A percentile compares a stretch with the other conserved stretches of the same genome.
phyloP scores from a whole-genome alignment of 1,284 basidiomycete species.

The Heterobasidion annosum region DNA sequence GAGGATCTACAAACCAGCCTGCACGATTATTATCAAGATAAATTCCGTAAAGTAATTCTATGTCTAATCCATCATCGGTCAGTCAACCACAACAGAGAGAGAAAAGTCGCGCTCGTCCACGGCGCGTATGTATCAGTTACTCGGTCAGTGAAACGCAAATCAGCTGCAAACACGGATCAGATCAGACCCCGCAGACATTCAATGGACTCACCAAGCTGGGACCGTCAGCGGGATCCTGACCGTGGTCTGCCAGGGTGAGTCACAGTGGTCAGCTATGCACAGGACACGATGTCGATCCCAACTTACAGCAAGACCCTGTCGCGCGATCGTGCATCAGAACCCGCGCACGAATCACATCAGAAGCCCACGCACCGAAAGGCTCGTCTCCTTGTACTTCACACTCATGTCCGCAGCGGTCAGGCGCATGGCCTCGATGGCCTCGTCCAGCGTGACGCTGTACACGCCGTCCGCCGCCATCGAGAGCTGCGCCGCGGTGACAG shows the following conservation, averaged over 20 bases:
- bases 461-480: slow-evolving; percentile 87
- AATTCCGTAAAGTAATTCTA: too few relatives aligned
- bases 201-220: slow-evolving; percentile 20
- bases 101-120: too few relatives aligned
- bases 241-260: slow-evolving; percentile 21
- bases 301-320: slow-evolving; percentile 57
- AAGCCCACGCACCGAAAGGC: slow-evolving; percentile 59
- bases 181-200: too few relatives aligned
- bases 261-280: neutral
- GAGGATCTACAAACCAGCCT: neutral
- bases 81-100: too few relatives aligned
- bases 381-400: slow-evolving; percentile 89
- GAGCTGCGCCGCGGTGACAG: slow-evolving; percentile 87
- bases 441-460: slow-evolving; percentile 85
- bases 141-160: too few relatives aligned
- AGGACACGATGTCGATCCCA: neutral
- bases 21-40: neutral
- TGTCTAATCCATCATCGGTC: too few relatives aligned
- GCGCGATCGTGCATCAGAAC: slow-evolving; percentile 1
- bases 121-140: too few relatives aligned
- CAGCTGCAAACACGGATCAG: too few relatives aligned
- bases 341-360: neutral
- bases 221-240: slow-evolving; percentile 34
- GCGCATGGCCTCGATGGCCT: slow-evolving; percentile 94
- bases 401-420: slow-evolving; percentile 86